phyloP scores from a whole-genome alignment of 2,329 filamentous ascomycete genomes.

The Stachybotrys elegans region DNA sequence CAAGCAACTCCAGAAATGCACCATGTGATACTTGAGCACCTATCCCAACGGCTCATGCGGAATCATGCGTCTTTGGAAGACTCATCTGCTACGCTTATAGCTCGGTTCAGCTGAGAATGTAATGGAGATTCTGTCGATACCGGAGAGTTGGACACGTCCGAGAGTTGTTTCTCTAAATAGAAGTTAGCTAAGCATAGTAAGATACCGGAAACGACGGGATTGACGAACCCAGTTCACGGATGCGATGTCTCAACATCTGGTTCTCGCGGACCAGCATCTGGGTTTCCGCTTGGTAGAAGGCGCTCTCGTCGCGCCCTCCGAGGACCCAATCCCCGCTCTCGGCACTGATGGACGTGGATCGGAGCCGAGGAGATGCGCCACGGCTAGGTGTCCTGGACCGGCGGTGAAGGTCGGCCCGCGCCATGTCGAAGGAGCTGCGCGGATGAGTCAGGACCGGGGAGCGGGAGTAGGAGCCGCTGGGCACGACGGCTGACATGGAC shows the following conservation, averaged over 20 bases:
- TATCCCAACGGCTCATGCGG: no score
- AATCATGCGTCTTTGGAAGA: no score
- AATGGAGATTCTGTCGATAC: constrained; percentile 40
- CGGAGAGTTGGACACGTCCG: constrained; percentile 29
- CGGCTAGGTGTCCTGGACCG: constrained; percentile 56
- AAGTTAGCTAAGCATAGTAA: constrained; percentile 6
- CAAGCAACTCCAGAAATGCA: no score
- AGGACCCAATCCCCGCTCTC: constrained; percentile 58
- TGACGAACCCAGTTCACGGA: constrained; percentile 64
- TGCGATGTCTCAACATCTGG: constrained; percentile 73
- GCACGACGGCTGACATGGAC: constrained; percentile 18
- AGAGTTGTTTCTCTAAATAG: constrained; percentile 44
- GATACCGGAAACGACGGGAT: neutral
- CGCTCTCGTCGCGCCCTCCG: constrained; percentile 66
- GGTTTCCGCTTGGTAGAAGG: constrained; percentile 78
- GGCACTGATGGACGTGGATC: constrained; percentile 52
- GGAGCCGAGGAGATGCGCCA: constrained; percentile 50
- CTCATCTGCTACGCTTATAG: no score
- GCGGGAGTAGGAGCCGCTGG: constrained; percentile 39
- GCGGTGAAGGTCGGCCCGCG: constrained; percentile 49
- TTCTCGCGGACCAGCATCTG: constrained; percentile 75
- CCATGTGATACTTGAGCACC: no score
- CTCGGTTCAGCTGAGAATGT: constrained; percentile 43
- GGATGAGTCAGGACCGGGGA: constrained; percentile 46
- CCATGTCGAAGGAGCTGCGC: constrained; percentile 55